phyloP scores from a whole-genome alignment of 164 flowering plant species.

The Pachysandra terminalis region DNA sequence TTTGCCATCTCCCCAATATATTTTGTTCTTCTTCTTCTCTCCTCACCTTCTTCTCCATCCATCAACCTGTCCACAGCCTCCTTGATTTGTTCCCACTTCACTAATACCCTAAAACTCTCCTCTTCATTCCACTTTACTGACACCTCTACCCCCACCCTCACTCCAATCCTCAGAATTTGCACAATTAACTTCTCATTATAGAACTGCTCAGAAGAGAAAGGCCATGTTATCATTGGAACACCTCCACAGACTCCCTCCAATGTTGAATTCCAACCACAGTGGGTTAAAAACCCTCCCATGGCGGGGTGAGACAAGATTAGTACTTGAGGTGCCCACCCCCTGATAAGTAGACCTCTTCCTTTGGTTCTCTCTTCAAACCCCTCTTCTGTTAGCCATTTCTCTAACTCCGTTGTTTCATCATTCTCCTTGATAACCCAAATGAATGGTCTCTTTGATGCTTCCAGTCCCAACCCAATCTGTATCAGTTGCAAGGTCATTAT shows the following conservation, averaged over 20 bases:
- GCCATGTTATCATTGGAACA: slow-evolving; percentile 22
- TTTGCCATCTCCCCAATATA: slow-evolving; percentile 24
- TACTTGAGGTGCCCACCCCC: slow-evolving; percentile 57
- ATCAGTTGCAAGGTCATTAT: slow-evolving; percentile 20
- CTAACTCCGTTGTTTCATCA: slow-evolving; percentile 15
- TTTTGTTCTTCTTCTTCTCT: neutral
- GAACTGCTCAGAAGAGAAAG: slow-evolving; percentile 15
- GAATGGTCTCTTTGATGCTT: slow-evolving; percentile 36
- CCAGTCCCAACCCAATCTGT: slow-evolving; percentile 38
- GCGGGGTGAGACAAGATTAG: slow-evolving; percentile 39
- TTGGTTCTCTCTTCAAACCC: slow-evolving; percentile 33
- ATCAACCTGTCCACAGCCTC: too few species aligned
- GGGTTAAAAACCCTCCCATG: slow-evolving; percentile 46
- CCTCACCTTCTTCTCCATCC: too few species aligned
- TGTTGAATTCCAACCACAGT: slow-evolving; percentile 47
- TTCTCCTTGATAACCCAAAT: slow-evolving; percentile 40
- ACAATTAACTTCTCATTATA: slow-evolving; percentile 18
- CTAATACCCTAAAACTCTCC: slow-evolving; percentile 12
- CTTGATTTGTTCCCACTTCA: too few species aligned
- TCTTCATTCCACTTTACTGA: neutral
- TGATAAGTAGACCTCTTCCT: slow-evolving; percentile 32
- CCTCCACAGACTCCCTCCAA: slow-evolving; percentile 15
- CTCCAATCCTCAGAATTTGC: slow-evolving; percentile 18
- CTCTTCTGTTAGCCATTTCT: slow-evolving; percentile 30
- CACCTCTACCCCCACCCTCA: slow-evolving; percentile 4